Evolutionary conservation across 441 rosid genomes (phyloP).

Genomic region (Euphorbia corollata): DNA sequence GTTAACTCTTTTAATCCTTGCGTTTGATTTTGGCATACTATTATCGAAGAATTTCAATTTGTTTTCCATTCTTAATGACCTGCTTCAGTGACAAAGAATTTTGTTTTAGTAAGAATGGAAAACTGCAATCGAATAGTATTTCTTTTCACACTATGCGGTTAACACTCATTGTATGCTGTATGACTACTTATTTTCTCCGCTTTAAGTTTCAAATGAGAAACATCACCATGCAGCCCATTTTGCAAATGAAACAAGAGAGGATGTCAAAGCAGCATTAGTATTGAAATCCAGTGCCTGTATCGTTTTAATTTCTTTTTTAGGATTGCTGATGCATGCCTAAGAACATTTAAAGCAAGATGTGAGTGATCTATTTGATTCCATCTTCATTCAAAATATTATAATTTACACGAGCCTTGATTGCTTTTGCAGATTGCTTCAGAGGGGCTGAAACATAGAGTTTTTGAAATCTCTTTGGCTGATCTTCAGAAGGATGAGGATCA

Average conservation of each 20-base stretch:
- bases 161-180: no score
- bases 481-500: conserved; percentile 70
- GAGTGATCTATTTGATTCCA: background rate
- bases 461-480: conserved; percentile 73
- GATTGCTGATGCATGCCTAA: background rate
- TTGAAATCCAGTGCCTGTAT: background rate
- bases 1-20: background rate
- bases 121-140: background rate
- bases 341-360: background rate
- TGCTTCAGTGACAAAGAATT: background rate
- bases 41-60: no score
- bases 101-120: background rate
- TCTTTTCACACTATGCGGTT: background rate
- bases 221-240: background rate
- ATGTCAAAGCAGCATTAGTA: background rate
- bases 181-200: no score
- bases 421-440: conserved; percentile 72
- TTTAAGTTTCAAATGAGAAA: background rate
- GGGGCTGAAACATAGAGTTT: conserved; percentile 71
- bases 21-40: background rate
- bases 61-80: background rate
- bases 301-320: background rate
- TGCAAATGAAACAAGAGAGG: background rate
- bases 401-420: background rate
- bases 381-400: background rate